These are phyloP conservation scores for Pugionium cornutum DNA, from an alignment of 345 rosid species.

Conservation along the genomic window DNA sequence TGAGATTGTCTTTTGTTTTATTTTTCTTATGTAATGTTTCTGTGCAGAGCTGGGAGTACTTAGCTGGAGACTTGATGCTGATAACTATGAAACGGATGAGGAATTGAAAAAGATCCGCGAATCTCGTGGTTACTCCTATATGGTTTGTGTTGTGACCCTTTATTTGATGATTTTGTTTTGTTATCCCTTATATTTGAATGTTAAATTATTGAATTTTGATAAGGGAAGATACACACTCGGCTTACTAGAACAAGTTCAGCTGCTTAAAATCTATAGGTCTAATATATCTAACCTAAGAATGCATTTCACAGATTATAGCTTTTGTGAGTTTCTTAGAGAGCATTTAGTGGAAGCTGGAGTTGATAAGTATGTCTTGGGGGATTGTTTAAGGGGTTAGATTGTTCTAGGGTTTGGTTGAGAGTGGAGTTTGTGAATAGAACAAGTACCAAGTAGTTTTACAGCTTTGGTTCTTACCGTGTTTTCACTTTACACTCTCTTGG, in stretches of 20 bases:
- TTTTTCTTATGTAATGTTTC: slow-evolving; percentile 1
- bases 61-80: slow-evolving; percentile 92
- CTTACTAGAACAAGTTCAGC: background rate
- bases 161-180: background rate
- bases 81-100: slow-evolving; percentile 81
- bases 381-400: background rate
- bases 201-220: background rate
- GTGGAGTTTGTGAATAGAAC: background rate
- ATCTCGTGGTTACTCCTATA: slow-evolving; percentile 83
- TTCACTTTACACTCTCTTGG: background rate
- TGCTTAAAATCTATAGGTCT: slow-evolving; percentile 5
- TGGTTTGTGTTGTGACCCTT: slow-evolving; percentile 49
- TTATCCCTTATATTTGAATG: background rate
- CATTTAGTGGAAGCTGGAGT: background rate
- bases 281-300: background rate
- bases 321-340: background rate
- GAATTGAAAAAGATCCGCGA: slow-evolving; percentile 86
- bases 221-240: background rate
- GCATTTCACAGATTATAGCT: background rate
- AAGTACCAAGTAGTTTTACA: background rate
- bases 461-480: background rate
- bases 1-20: background rate
- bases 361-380: background rate
- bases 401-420: background rate
- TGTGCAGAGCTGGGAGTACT: slow-evolving; percentile 81